Conservation (phyloP, 495 filamentous ascomycete genomes). For the Talaromyces borbonicus region DNA sequence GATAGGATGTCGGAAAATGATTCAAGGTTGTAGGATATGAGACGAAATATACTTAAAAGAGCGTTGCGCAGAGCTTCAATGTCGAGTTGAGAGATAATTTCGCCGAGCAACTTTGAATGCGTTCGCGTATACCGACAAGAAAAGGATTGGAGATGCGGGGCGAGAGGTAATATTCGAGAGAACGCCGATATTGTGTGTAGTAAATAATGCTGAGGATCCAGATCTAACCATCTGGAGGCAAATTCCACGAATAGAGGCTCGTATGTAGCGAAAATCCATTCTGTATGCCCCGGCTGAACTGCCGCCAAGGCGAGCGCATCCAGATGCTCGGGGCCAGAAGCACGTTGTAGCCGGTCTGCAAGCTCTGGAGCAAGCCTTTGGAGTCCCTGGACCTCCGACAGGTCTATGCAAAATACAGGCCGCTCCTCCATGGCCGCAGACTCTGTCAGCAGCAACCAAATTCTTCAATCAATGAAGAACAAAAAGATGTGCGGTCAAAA, state of each 20-base stretch:
- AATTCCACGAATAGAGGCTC: slow-evolving; percentile 67
- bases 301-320: slow-evolving; percentile 58
- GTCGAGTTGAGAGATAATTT: slow-evolving; percentile 29
- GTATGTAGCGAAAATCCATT: slow-evolving; percentile 59
- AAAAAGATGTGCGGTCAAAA: not conserved
- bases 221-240: slow-evolving; percentile 61
- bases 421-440: slow-evolving; percentile 23
- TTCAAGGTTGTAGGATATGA: slow-evolving; percentile 62
- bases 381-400: slow-evolving; percentile 36
- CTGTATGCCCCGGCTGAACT: slow-evolving; percentile 53
- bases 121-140: slow-evolving; percentile 37
- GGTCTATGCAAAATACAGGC: slow-evolving; percentile 37
- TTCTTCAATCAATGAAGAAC: slow-evolving; percentile 17
- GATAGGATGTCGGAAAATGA: slow-evolving; percentile 52
- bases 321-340: slow-evolving; percentile 55
- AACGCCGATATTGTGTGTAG: slow-evolving; percentile 57
- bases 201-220: slow-evolving; percentile 32
- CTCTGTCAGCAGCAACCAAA: slow-evolving; percentile 10
- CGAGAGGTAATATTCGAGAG: slow-evolving; percentile 68
- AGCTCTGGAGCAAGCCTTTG: slow-evolving; percentile 54
- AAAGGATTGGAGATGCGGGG: slow-evolving; percentile 52
- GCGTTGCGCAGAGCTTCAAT: slow-evolving; percentile 23
- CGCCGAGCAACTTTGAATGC: slow-evolving; percentile 29
- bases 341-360: slow-evolving; percentile 50
- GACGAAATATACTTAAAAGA: slow-evolving; percentile 63